phyloP scores from a whole-genome alignment of 345 rosid species.

The Hibiscus tridactylites region DNA sequence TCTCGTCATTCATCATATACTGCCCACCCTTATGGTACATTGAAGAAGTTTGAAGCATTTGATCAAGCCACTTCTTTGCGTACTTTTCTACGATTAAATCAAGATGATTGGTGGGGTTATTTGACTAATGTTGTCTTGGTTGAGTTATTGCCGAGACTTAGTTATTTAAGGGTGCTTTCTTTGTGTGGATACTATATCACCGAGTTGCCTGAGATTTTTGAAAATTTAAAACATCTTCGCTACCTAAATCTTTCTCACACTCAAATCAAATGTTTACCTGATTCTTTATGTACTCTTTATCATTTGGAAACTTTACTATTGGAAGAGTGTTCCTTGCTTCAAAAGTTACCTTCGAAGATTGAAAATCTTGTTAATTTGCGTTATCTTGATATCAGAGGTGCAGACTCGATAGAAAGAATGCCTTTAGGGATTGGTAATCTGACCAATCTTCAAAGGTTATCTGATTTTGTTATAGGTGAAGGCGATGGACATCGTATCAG shows the following conservation, averaged over 20 bases:
- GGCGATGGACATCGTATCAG: background rate
- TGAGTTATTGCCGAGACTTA: background rate
- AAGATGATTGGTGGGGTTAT: background rate
- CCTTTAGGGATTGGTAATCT: background rate
- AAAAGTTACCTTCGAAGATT: background rate
- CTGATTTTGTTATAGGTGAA: background rate
- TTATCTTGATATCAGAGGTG: background rate
- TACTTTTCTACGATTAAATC: conserved; percentile 26
- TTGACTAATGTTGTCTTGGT: background rate
- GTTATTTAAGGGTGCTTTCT: conserved; percentile 30
- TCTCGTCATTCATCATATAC: background rate
- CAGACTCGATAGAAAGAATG: background rate
- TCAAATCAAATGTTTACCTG: conserved; percentile 24
- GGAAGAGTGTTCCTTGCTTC: background rate
- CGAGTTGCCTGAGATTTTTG: conserved; percentile 20
- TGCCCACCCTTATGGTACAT: background rate
- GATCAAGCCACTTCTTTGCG: conserved; percentile 24
- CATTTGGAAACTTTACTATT: conserved; percentile 31
- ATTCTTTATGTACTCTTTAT: conserved; percentile 21
- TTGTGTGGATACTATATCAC: conserved; percentile 19
- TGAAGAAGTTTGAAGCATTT: conserved; percentile 24
- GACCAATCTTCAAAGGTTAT: background rate
- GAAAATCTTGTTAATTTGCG: background rate
- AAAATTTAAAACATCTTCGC: conserved; percentile 24
- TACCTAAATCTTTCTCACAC: conserved; percentile 30